Conservation (phyloP, 2,329 filamentous ascomycete species). For the Cytospora mali region DNA sequence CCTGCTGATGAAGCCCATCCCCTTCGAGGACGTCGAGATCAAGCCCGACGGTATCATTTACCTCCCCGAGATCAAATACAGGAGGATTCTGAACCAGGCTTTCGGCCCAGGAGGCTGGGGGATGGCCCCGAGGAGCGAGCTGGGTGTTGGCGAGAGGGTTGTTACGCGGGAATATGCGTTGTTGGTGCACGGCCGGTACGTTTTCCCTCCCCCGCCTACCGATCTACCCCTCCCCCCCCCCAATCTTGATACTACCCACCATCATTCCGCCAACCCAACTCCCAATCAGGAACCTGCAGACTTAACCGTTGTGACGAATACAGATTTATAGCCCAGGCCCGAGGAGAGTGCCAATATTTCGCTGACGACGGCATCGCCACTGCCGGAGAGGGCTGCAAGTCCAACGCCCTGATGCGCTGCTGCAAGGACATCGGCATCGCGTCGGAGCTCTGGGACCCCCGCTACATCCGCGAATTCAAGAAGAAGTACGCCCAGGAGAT, state of each 20-base stretch:
- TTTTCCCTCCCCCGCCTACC: conserved; percentile 27
- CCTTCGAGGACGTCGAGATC: conserved; percentile 82
- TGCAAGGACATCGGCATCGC: conserved; percentile 97
- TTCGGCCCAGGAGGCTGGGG: conserved; percentile 98
- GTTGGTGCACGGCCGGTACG: conserved; percentile 82
- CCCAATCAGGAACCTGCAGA: background rate
- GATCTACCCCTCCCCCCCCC: conserved; percentile 5
- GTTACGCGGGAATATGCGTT: conserved; percentile 92
- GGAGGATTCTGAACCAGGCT: conserved; percentile 82
- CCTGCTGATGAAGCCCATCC: conserved; percentile 68
- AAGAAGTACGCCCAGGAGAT: conserved; percentile 73
- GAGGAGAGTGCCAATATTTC: conserved; percentile 95
- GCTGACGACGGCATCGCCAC: conserved; percentile 83
- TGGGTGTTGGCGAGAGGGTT: conserved; percentile 78
- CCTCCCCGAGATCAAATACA: conserved; percentile 96
- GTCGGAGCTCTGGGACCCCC: conserved; percentile 94
- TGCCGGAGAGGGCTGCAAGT: conserved; percentile 95
- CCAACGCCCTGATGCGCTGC: conserved; percentile 95
- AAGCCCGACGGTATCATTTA: conserved; percentile 98
- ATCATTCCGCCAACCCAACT: background rate
- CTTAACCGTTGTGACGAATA: background rate
- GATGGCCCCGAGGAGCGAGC: conserved; percentile 82
- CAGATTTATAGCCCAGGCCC: conserved; percentile 88
- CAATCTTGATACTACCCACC: too few species aligned
- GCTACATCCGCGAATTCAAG: conserved; percentile 84